phyloP scores from a whole-genome alignment of 805 yeast species.

The Alloascoidea africana region DNA sequence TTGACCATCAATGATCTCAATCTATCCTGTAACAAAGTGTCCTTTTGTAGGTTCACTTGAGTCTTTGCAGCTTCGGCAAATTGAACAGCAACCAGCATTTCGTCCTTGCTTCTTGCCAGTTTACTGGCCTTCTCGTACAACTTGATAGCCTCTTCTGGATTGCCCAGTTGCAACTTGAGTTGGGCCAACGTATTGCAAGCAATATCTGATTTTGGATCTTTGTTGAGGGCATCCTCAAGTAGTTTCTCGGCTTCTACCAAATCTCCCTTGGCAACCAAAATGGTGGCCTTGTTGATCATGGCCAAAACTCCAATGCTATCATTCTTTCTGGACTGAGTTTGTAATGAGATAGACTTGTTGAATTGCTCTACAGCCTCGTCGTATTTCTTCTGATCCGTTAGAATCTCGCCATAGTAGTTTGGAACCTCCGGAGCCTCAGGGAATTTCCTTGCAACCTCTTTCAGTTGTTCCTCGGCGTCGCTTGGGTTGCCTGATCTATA shows the following conservation, averaged over 20 bases:
- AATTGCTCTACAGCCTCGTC: slow-evolving; percentile 68
- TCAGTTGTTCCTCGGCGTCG: slow-evolving; percentile 34
- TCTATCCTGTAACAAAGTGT: not conserved
- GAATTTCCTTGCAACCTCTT: slow-evolving; percentile 32
- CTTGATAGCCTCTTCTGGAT: slow-evolving; percentile 65
- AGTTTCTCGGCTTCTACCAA: slow-evolving; percentile 45
- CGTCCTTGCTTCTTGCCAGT: slow-evolving; percentile 72
- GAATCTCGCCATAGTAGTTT: slow-evolving; percentile 89
- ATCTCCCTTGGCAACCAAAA: slow-evolving; percentile 24
- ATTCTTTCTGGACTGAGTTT: slow-evolving; percentile 19
- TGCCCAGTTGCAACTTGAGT: slow-evolving; percentile 69
- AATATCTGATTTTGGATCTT: slow-evolving; percentile 81
- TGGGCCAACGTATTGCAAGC: slow-evolving; percentile 90
- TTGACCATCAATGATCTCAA: too few relatives aligned
- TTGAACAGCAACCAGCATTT: slow-evolving; percentile 80
- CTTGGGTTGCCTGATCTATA: slow-evolving; percentile 57
- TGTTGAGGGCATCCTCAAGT: slow-evolving; percentile 58
- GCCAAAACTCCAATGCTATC: slow-evolving; percentile 64
- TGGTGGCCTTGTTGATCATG: slow-evolving; percentile 77
- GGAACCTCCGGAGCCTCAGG: slow-evolving; percentile 86
- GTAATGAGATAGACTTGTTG: slow-evolving; percentile 74
- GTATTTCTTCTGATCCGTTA: slow-evolving; percentile 66
- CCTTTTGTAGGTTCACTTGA: slow-evolving; percentile 48
- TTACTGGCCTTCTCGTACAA: slow-evolving; percentile 73
- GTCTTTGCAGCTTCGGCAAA: slow-evolving; percentile 87